These are phyloP conservation scores for Esteya vermicola DNA, from an alignment of 2,329 filamentous ascomycete species.

Conservation along the genomic window DNA sequence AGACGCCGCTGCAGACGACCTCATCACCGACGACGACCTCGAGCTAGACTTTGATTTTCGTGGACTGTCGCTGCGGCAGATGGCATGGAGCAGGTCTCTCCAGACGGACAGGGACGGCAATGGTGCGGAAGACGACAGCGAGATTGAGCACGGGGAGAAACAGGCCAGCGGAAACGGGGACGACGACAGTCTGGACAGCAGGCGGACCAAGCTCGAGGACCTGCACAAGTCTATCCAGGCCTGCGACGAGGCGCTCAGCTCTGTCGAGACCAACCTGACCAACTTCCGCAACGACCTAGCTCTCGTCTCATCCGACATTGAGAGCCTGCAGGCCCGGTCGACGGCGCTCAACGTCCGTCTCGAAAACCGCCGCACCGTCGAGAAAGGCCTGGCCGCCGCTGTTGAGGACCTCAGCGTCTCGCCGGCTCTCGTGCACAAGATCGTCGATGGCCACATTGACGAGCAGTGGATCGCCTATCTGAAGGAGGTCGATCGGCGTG, in stretches of 20 bases:
- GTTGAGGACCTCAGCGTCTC: constrained; percentile 88
- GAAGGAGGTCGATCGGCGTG: constrained; percentile 69
- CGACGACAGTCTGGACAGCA: constrained; percentile 51
- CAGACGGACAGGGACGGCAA: constrained; percentile 42
- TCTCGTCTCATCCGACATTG: constrained; percentile 85
- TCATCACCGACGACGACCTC: constrained; percentile 36
- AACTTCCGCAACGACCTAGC: constrained; percentile 91
- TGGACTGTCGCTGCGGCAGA: constrained; percentile 52
- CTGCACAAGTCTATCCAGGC: constrained; percentile 78
- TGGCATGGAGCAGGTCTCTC: constrained; percentile 1
- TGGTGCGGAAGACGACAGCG: constrained; percentile 11
- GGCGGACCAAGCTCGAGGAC: constrained; percentile 76
- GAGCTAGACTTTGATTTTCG: constrained; percentile 64
- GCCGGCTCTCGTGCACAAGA: constrained; percentile 68
- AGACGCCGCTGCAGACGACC: not conserved
- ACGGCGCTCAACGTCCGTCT: constrained; percentile 69
- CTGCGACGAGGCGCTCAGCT: constrained; percentile 86
- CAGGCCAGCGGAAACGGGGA: too few relatives aligned
- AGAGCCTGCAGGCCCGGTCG: constrained; percentile 79
- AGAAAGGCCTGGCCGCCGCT: constrained; percentile 72
- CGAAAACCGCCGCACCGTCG: constrained; percentile 78
- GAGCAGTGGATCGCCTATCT: constrained; percentile 76
- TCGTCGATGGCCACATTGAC: constrained; percentile 79
- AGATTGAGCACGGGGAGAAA: too few relatives aligned
- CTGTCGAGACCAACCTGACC: constrained; percentile 82